These are phyloP conservation scores for Pseudocercospora fuligena DNA, from an alignment of 2,329 filamentous ascomycete species.

Conservation along the genomic window DNA sequence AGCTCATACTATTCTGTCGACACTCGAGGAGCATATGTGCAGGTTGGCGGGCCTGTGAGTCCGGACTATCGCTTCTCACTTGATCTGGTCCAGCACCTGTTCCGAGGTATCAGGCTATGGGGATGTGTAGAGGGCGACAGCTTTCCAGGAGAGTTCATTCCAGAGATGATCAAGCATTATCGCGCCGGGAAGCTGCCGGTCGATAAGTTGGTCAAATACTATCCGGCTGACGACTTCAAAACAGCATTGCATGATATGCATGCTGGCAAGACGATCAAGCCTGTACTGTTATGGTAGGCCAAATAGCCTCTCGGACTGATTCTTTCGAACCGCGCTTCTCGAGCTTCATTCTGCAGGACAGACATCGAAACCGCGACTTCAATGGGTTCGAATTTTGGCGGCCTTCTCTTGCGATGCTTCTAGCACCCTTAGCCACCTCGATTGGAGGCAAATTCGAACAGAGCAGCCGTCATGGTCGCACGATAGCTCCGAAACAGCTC, in stretches of 20 bases:
- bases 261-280: constrained; percentile 44
- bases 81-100: constrained; percentile 46
- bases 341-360: neutral
- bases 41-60: constrained; percentile 51
- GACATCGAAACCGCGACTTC: too few relatives aligned
- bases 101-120: constrained; percentile 50
- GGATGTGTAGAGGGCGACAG: constrained; percentile 53
- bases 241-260: constrained; percentile 46
- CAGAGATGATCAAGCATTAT: constrained; percentile 52
- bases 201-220: constrained; percentile 49
- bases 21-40: constrained; percentile 49
- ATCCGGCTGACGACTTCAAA: constrained; percentile 46
- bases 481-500: too few relatives aligned
- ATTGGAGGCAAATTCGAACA: too few relatives aligned
- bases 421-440: too few relatives aligned
- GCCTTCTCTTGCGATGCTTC: neutral
- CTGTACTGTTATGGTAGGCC: constrained; percentile 43
- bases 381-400: neutral
- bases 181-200: constrained; percentile 50
- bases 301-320: neutral
- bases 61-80: constrained; percentile 47
- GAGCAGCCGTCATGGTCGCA: too few relatives aligned
- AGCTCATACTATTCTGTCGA: constrained; percentile 26
- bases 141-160: constrained; percentile 46
- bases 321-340: neutral